Base-by-base conservation (phyloP, 768 basidiomycete genomes). In the Boletus subparvulus region DNA sequence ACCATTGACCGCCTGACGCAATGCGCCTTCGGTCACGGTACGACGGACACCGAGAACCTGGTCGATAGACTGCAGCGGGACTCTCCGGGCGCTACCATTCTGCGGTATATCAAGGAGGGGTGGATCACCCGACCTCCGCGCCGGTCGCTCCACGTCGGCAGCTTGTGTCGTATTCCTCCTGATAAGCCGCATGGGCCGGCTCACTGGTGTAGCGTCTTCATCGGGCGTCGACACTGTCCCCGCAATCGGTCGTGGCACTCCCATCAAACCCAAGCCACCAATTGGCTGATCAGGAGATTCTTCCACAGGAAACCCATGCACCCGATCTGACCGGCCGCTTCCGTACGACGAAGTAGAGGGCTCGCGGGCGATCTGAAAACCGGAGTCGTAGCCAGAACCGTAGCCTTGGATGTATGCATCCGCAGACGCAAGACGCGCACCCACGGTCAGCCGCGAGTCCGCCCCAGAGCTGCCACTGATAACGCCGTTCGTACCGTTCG, bases 361-460 rank as follows among this genome's bases (percentile, higher is more conserved):
- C 16, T 61, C 68, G 42, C 50, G 67, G 30, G 50, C 47, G 3
- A 71, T 53, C 9, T 63, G 64, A 24, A 72, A 56, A 3, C 70
- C 70, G 0, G 70, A 65, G 17, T 58, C 67, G 36, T 74, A 76
- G n/a, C 75, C 75, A 11, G 58, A 61, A 17, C 69, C 72, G 36
- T 70, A 77, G 16, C 75, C 75, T 32, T 64, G 64, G 24, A 71
- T 28, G 50, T 77, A 76, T 4, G 76, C 75, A 13, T 65, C 65
- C 1, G 76, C 71, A 12, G 74, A 77, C 2, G 74, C 72, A 52
- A 62, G 67, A 50, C 59, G 71, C 44, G 61, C 28, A 3, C 32
- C 60, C 46, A 59, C 50, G 16, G 17, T 55, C 3, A 21, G 51
- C 26, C 52, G 61, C 17, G 46, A 32, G 21, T 54, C 49, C 41